These are phyloP conservation scores for Rubroboletus satanas DNA, from an alignment of 768 basidiomycete genomes.

Conservation along the genomic window DNA sequence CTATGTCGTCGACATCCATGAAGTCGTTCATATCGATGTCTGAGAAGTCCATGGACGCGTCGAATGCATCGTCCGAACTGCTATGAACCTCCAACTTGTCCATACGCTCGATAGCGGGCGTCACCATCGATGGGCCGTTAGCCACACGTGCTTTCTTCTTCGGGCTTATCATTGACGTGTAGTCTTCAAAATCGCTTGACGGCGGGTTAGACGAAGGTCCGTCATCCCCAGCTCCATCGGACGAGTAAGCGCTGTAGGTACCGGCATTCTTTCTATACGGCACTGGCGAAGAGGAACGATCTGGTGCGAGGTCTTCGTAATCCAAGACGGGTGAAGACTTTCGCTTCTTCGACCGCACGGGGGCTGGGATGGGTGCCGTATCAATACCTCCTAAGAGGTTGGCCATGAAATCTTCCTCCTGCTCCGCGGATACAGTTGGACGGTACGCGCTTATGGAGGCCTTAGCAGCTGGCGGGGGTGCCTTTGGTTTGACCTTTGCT, in stretches of 20 bases:
- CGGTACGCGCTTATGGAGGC: slow-evolving; percentile 80
- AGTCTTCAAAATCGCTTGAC: slow-evolving; percentile 55
- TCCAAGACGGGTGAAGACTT: slow-evolving; percentile 55
- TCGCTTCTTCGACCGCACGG: slow-evolving; percentile 52
- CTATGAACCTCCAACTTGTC: slow-evolving; percentile 57
- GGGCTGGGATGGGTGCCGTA: slow-evolving; percentile 37
- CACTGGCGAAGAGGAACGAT: slow-evolving; percentile 39
- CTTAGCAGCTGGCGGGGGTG: slow-evolving; percentile 46
- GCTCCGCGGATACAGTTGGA: slow-evolving; percentile 65
- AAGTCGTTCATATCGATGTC: slow-evolving; percentile 55
- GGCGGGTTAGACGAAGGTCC: slow-evolving; percentile 22
- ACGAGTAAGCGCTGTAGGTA: slow-evolving; percentile 36
- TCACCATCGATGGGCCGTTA: slow-evolving; percentile 41
- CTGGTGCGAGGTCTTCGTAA: slow-evolving; percentile 27
- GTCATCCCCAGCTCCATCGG: slow-evolving; percentile 30
- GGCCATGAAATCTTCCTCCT: slow-evolving; percentile 90
- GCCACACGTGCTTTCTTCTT: slow-evolving; percentile 55
- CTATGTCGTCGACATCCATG: slow-evolving; percentile 57
- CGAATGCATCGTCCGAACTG: slow-evolving; percentile 46
- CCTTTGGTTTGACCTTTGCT: slow-evolving; percentile 41
- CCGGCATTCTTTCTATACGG: slow-evolving; percentile 33
- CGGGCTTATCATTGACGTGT: slow-evolving; percentile 50
- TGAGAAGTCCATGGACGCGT: slow-evolving; percentile 48
- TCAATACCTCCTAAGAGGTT: slow-evolving; percentile 74
- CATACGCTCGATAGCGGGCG: slow-evolving; percentile 56